These are phyloP conservation scores for Amanita thiersii DNA, from an alignment of 768 basidiomycete species.

Conservation along the genomic window DNA sequence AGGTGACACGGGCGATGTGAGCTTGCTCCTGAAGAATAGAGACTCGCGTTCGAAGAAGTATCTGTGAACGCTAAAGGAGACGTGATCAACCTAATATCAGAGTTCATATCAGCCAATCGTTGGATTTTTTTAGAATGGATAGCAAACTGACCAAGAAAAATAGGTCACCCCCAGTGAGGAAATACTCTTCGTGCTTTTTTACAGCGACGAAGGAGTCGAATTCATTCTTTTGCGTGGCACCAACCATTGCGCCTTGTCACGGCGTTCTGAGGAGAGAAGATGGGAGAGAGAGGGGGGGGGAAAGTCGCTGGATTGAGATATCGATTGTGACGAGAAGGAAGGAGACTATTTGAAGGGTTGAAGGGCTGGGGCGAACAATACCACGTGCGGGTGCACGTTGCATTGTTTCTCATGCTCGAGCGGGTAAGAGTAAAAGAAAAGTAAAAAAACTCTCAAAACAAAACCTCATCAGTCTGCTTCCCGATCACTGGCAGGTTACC, in stretches of 20 bases:
- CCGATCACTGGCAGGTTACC: too few relatives aligned
- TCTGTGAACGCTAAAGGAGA: conserved; percentile 44
- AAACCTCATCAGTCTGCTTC: too few relatives aligned
- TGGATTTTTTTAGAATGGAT: neutral
- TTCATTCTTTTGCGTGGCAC: conserved; percentile 13
- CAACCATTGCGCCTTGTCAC: conserved; percentile 15
- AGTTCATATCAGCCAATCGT: neutral
- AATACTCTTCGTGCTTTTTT: conserved; percentile 30
- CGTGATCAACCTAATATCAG: conserved; percentile 37
- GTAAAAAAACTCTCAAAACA: too few relatives aligned
- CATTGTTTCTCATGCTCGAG: too few relatives aligned
- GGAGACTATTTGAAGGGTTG: conserved; percentile 21
- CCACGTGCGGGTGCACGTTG: conserved; percentile 23
- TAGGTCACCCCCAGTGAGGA: conserved; percentile 42
- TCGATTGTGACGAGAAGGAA: conserved; percentile 20
- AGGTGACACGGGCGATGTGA: conserved; percentile 23
- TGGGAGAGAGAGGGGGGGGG: conserved; percentile 19
- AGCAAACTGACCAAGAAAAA: conserved; percentile 37
- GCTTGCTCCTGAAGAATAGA: conserved; percentile 29
- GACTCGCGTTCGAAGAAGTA: conserved; percentile 50
- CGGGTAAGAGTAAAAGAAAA: too few relatives aligned
- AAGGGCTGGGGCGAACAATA: conserved; percentile 19
- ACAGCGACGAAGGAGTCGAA: conserved; percentile 17
- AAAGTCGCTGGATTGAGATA: conserved; percentile 26
- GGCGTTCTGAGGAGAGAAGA: conserved; percentile 18